phyloP scores from a whole-genome alignment of 768 basidiomycete genomes.

The Myochromella boudieri region DNA sequence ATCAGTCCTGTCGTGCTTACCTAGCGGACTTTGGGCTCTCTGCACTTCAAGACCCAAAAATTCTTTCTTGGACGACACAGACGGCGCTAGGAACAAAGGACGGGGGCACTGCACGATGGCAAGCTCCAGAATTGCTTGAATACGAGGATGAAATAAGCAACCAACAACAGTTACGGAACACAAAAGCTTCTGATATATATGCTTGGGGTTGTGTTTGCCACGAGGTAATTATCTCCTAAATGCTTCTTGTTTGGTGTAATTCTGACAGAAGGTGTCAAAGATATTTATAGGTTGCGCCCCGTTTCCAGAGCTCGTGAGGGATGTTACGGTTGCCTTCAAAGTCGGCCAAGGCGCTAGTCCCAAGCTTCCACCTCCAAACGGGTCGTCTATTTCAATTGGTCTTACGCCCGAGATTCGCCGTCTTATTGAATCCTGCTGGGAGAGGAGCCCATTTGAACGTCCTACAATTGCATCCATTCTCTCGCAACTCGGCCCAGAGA shows the following conservation, averaged over 20 bases:
- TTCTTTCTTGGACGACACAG: constrained; percentile 16
- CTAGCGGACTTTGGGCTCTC: constrained; percentile 25
- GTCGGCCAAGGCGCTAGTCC: background rate
- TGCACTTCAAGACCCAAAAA: constrained; percentile 10
- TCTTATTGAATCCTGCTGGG: constrained; percentile 9
- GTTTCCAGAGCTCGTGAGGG: background rate
- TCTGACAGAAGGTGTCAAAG: constrained; percentile 1
- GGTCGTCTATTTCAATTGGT: background rate
- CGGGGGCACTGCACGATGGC: constrained; percentile 11
- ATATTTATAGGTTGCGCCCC: constrained; percentile 6
- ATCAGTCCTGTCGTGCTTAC: constrained; percentile 16
- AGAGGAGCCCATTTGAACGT: background rate
- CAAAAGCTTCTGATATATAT: constrained; percentile 10
- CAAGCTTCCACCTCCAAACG: background rate
- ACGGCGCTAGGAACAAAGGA: constrained; percentile 5
- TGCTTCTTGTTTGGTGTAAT: background rate
- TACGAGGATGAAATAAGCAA: background rate
- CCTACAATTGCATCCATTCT: constrained; percentile 5
- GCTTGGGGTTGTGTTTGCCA: constrained; percentile 15
- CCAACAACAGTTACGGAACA: constrained; percentile 4
- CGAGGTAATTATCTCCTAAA: constrained; percentile 3
- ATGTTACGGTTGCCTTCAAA: background rate
- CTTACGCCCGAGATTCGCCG: constrained; percentile 5
- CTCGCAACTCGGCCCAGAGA: background rate
- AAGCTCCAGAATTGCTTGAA: constrained; percentile 12